phyloP scores from a whole-genome alignment of 2,329 filamentous ascomycete genomes.

The Cadophora sp. region DNA sequence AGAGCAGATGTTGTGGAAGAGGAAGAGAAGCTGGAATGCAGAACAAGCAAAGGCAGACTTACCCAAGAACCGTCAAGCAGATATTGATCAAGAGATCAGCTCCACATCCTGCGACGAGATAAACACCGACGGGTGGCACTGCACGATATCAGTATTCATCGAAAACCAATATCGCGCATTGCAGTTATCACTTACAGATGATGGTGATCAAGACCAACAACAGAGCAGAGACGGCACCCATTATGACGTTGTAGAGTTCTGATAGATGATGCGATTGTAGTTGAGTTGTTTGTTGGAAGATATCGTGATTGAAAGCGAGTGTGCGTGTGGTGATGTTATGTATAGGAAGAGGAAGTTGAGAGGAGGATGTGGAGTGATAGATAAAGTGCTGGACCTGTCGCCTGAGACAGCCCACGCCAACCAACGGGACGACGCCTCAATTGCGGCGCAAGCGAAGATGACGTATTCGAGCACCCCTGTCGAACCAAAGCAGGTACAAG shows the following conservation, averaged over 20 bases:
- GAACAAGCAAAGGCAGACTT: conserved; percentile 22
- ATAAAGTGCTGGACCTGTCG: conserved; percentile 12
- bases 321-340: neutral
- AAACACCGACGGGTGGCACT: conserved; percentile 51
- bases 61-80: conserved; percentile 49
- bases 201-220: conserved; percentile 54
- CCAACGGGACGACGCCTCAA: neutral
- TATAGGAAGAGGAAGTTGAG: neutral
- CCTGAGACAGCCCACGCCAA: neutral
- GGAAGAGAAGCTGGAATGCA: neutral
- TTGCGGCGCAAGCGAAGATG: conserved; percentile 16
- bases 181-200: conserved; percentile 48
- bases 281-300: conserved; percentile 1
- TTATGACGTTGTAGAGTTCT: conserved; percentile 34
- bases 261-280: neutral
- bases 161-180: neutral
- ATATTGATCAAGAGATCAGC: conserved; percentile 53
- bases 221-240: conserved; percentile 48
- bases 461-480: conserved; percentile 1
- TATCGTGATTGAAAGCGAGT: neutral
- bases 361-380: conserved; percentile 1
- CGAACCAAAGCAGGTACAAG: conserved; percentile 14
- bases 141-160: conserved; percentile 22
- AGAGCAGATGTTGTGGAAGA: neutral
- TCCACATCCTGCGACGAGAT: conserved; percentile 49